Conservation (phyloP, 2,329 filamentous ascomycete genomes). For the Proliferodiscus dingleyae region DNA sequence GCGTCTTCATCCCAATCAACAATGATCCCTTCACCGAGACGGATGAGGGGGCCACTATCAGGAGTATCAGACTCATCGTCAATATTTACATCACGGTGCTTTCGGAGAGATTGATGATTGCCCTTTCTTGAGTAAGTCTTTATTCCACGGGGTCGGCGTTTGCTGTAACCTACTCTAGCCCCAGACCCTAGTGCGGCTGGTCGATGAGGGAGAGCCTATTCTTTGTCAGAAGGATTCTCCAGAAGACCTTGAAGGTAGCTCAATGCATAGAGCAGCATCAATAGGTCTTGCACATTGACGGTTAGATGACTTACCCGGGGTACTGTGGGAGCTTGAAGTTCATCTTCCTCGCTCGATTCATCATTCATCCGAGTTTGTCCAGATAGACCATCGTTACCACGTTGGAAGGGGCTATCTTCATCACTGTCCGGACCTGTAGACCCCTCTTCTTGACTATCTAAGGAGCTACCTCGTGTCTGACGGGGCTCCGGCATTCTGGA, state of each 20-base stretch:
- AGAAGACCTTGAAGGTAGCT: not conserved
- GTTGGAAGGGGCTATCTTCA: conserved; percentile 37
- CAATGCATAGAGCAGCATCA: not conserved
- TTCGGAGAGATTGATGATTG: conserved; percentile 22
- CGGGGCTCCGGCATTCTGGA: conserved; percentile 37
- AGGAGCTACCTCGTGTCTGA: conserved; percentile 15
- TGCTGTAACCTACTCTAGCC: conserved; percentile 29
- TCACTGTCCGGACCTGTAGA: conserved; percentile 46
- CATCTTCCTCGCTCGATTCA: conserved; percentile 52
- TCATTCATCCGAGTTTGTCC: conserved; percentile 52
- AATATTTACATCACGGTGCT: conserved; percentile 12
- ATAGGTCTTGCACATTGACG: not conserved
- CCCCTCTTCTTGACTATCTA: conserved; percentile 24
- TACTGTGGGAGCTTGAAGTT: conserved; percentile 8
- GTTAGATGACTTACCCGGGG: conserved; percentile 20
- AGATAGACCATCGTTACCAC: conserved; percentile 9
- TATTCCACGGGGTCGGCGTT: conserved; percentile 25
- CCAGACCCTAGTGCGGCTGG: conserved; percentile 20
- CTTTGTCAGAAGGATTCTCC: conserved; percentile 19
- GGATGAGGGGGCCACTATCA: conserved; percentile 61
- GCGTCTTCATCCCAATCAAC: conserved; percentile 77
- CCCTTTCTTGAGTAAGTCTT: conserved; percentile 37
- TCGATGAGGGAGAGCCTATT: conserved; percentile 31
- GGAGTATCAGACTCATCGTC: conserved; percentile 23
- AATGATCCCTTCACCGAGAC: conserved; percentile 77